phyloP scores from a whole-genome alignment of 2,329 filamentous ascomycete genomes.

The Hypoxylon sp. region DNA sequence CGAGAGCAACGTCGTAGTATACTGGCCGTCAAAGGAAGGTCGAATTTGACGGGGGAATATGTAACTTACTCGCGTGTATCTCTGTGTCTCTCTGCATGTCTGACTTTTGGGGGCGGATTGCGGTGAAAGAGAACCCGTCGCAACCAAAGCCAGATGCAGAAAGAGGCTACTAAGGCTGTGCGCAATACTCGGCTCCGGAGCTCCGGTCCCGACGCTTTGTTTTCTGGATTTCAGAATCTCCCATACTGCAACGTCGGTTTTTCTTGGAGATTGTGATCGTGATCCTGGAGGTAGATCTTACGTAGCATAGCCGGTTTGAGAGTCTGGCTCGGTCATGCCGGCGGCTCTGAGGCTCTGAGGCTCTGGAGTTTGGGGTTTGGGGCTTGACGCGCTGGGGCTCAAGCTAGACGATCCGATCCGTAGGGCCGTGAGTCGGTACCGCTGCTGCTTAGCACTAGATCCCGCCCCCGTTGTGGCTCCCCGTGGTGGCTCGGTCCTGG shows the following conservation, averaged over 20 bases:
- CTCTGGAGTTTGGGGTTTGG: neutral
- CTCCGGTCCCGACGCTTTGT: constrained; percentile 37
- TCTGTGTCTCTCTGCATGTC: neutral
- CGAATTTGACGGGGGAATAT: constrained; percentile 23
- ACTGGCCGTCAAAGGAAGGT: constrained; percentile 5
- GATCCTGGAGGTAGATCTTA: constrained; percentile 17
- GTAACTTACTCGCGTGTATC: constrained; percentile 17
- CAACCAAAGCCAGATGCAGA: constrained; percentile 2
- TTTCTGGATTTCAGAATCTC: constrained; percentile 13
- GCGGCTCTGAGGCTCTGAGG: neutral
- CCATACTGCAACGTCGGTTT: constrained; percentile 31
- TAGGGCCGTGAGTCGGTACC: constrained; percentile 3
- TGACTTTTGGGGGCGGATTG: constrained; percentile 20
- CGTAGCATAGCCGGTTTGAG: constrained; percentile 13
- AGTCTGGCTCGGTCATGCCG: neutral
- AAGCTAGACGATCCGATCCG: constrained; percentile 17
- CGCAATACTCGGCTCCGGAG: constrained; percentile 30
- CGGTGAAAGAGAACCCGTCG: neutral
- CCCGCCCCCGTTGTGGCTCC: constrained; percentile 1
- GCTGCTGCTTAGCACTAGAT: constrained; percentile 3
- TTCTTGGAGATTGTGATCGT: neutral
- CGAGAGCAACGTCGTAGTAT: constrained; percentile 8
- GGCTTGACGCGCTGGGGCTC: neutral
- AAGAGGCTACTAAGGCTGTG: constrained; percentile 23
- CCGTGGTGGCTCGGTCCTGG: constrained; percentile 17